phyloP scores from a whole-genome alignment of 257 asterid species.

The Nemophila menziesii region DNA sequence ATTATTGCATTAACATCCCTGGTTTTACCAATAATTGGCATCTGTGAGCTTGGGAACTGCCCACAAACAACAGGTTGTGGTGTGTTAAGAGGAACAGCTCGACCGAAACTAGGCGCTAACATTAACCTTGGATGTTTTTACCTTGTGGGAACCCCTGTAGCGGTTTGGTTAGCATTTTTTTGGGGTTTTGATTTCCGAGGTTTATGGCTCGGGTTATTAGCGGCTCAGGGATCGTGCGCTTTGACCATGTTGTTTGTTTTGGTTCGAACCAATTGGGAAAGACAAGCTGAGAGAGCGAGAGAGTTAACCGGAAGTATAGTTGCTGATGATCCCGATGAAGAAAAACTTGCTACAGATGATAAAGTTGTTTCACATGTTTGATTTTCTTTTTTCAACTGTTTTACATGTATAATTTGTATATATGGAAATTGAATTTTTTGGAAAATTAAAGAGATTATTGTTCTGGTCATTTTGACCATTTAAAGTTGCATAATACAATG shows the following conservation, averaged over 20 bases:
- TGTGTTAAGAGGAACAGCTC: constrained; percentile 42
- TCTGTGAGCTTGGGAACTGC: constrained; percentile 61
- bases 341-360: too few species aligned
- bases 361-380: too few species aligned
- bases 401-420: too few species aligned
- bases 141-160: constrained; percentile 49
- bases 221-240: constrained; percentile 45
- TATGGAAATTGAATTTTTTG: too few species aligned
- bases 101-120: constrained; percentile 48
- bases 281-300: constrained; percentile 32
- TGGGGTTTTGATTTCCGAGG: constrained; percentile 32
- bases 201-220: constrained; percentile 48
- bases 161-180: constrained; percentile 29
- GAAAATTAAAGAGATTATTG: too few species aligned
- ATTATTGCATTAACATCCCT: constrained; percentile 25
- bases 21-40: constrained; percentile 45
- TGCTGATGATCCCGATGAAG: constrained; percentile 4
- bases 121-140: constrained; percentile 51
- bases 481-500: too few species aligned
- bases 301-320: constrained; percentile 26
- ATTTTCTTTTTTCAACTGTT: too few species aligned
- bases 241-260: constrained; percentile 36
- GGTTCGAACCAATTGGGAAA: constrained; percentile 42
- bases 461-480: too few species aligned
- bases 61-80: constrained; percentile 57